phyloP scores from a whole-genome alignment of 2,329 filamentous ascomycete species.

The Colletotrichum sansevieriae region DNA sequence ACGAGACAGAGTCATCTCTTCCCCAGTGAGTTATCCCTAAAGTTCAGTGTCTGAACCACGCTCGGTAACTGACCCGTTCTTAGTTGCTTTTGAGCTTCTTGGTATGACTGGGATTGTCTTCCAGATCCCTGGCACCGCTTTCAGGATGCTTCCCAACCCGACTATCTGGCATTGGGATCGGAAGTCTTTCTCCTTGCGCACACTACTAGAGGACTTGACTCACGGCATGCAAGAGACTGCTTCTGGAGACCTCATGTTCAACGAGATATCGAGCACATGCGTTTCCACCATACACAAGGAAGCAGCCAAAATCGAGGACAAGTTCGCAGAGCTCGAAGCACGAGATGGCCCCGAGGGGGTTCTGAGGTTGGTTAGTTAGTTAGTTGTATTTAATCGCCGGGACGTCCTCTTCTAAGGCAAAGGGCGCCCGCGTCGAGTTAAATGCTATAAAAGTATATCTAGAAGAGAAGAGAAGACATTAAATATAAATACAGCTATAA shows the following conservation, averaged over 20 bases:
- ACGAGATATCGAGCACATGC: conserved; percentile 34
- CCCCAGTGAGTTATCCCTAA: conserved; percentile 38
- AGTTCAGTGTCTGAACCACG: accelerated
- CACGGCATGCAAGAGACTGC: conserved; percentile 45
- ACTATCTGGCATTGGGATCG: conserved; percentile 67
- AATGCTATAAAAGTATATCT: no score
- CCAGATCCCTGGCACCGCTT: conserved; percentile 53
- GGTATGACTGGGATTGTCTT: conserved; percentile 56
- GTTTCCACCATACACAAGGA: conserved; percentile 41
- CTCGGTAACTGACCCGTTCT: neutral
- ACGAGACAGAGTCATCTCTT: conserved; percentile 45
- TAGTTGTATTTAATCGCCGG: no score
- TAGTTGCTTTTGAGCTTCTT: conserved; percentile 55
- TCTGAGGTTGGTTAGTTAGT: no score
- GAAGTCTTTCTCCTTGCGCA: conserved; percentile 59
- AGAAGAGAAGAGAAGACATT: no score
- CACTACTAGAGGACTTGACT: conserved; percentile 57
- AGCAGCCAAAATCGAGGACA: conserved; percentile 45
- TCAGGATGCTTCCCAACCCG: conserved; percentile 58
- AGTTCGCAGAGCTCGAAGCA: conserved; percentile 45
- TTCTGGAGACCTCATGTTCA: neutral
- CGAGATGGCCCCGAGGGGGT: conserved; percentile 6
- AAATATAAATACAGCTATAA: no score
- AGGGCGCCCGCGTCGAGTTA: no score
- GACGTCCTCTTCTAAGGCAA: no score